A percentile compares a stretch with the other conserved stretches of the same genome.
phyloP scores from a whole-genome alignment of 2,329 filamentous ascomycete genomes.

The Botryotinia narcissicola region DNA sequence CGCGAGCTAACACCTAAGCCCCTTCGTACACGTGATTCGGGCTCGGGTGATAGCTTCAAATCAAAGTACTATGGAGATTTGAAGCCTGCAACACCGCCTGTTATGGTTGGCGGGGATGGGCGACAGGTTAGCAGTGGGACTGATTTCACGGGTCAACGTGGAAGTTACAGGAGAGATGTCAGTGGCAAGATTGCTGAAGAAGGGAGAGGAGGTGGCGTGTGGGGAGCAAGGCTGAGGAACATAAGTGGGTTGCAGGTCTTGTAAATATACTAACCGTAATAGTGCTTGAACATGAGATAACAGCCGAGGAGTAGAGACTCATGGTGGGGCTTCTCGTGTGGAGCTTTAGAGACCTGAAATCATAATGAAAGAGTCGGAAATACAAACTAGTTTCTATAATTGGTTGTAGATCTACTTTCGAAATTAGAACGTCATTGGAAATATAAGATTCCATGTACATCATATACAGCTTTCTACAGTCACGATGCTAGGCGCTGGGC shows the following conservation, averaged over 20 bases:
- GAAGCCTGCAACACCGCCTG: constrained; percentile 51
- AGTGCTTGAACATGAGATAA: background rate
- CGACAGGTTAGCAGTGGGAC: constrained; percentile 58
- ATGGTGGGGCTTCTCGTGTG: background rate
- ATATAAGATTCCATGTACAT: background rate
- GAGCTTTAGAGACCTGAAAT: background rate
- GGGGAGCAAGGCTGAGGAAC: constrained; percentile 42
- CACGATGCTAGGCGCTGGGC: background rate
- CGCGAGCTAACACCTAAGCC: constrained; percentile 24
- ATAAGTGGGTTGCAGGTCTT: constrained; percentile 34
- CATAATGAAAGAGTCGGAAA: background rate
- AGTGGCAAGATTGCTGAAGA: constrained; percentile 75
- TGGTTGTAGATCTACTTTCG: background rate
- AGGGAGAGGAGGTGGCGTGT: constrained; percentile 44
- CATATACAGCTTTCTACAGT: background rate
- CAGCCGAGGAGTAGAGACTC: background rate
- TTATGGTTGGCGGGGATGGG: constrained; percentile 46
- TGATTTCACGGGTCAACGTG: constrained; percentile 45
- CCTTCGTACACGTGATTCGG: constrained; percentile 24
- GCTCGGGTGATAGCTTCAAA: constrained; percentile 42
- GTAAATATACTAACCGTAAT: background rate
- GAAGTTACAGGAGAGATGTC: constrained; percentile 51
- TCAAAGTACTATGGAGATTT: constrained; percentile 60
- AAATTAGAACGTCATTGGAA: background rate
- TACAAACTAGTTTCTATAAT: background rate